Conservation (phyloP, 352 stramenopile genomes). For the Globisporangium parvum region DNA sequence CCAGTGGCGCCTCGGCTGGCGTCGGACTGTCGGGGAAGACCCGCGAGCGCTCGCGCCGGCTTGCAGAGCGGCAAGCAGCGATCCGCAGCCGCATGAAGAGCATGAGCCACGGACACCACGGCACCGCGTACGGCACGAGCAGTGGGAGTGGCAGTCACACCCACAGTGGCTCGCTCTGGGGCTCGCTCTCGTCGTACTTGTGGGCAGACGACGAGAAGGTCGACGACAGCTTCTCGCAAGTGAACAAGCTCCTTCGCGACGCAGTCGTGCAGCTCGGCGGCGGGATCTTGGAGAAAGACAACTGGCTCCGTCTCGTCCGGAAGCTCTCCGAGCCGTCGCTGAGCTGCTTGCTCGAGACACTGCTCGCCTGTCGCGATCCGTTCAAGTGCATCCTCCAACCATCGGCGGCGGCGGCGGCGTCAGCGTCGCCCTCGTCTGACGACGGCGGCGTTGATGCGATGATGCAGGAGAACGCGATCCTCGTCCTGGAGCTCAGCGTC, state of each 20-base stretch:
- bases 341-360: conserved; percentile 59
- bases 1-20: conserved; percentile 8
- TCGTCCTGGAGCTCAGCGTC: conserved; percentile 81
- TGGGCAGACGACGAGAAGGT: conserved; percentile 80
- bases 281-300: conserved; percentile 79
- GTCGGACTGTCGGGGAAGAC: conserved; percentile 74
- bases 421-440: not conserved
- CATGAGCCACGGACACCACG: conserved; percentile 54
- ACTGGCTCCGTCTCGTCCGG: conserved; percentile 78
- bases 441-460: conserved; percentile 57
- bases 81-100: conserved; percentile 80
- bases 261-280: conserved; percentile 63
- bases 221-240: conserved; percentile 73
- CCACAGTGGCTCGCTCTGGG: conserved; percentile 67
- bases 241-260: conserved; percentile 76
- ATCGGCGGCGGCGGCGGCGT: conserved; percentile 5
- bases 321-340: conserved; percentile 65
- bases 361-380: conserved; percentile 67
- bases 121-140: conserved; percentile 34
- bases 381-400: conserved; percentile 73
- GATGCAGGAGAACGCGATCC: conserved; percentile 86
- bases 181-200: conserved; percentile 76
- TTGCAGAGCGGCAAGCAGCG: conserved; percentile 74
- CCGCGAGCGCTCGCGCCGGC: conserved; percentile 64
- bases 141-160: conserved; percentile 19